Evolutionary conservation across 352 stramenopile species (phyloP).

Genomic region (Globisporangium takayamanum): DNA sequence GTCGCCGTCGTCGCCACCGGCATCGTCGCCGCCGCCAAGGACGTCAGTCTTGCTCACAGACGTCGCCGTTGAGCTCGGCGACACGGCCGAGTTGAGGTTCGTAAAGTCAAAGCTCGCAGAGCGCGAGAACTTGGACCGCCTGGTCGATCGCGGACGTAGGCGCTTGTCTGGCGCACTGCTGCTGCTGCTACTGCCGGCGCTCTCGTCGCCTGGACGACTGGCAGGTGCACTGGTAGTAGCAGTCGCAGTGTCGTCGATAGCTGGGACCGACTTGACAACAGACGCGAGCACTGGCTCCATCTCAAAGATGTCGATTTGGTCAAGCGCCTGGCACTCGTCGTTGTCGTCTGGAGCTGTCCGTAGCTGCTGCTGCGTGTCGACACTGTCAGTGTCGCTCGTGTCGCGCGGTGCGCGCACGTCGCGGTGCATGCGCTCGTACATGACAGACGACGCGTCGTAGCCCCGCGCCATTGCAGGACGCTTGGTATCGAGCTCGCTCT

Average conservation of each 20-base stretch:
- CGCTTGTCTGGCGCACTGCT: constrained; percentile 1
- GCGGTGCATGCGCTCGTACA: background rate
- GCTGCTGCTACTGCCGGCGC: background rate
- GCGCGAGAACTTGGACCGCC: constrained; percentile 53
- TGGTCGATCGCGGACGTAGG: constrained; percentile 10
- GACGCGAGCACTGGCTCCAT: constrained; percentile 12
- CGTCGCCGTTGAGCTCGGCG: constrained; percentile 9
- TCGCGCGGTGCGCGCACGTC: background rate
- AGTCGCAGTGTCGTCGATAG: background rate
- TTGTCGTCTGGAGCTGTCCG: constrained; percentile 14
- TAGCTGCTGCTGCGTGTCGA: too few relatives aligned
- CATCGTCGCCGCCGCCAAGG: constrained; percentile 2
- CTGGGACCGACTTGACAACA: constrained; percentile 2
- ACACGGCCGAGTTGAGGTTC: constrained; percentile 24
- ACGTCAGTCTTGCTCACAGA: constrained; percentile 4
- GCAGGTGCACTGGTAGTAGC: background rate
- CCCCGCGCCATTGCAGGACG: background rate
- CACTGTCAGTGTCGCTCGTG: background rate
- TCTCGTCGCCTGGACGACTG: background rate
- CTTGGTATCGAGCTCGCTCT: constrained; percentile 8
- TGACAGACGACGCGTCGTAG: background rate
- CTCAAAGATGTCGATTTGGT: constrained; percentile 16
- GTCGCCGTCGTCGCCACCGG: constrained; percentile 7
- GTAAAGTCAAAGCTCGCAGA: constrained; percentile 75
- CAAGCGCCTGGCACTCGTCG: background rate